Percentiles rank a stretch among this genome's conserved stretches.
phyloP scores from a whole-genome alignment of 2,329 filamentous ascomycete species.

The Stachybotrys elegans region DNA sequence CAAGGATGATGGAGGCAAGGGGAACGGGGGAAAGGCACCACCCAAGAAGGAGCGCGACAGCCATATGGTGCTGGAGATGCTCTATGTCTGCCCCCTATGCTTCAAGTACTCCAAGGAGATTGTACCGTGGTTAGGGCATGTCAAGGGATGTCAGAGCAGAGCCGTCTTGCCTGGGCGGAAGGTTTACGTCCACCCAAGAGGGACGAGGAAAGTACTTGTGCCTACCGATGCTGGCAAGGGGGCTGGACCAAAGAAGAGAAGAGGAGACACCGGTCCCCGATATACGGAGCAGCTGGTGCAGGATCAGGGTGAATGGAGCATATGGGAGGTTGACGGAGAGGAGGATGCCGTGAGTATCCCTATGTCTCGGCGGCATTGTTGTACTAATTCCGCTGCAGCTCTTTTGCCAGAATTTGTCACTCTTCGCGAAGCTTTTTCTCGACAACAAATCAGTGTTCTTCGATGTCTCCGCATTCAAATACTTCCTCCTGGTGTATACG shows the following conservation, averaged over 20 bases:
- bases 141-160: slow-evolving; percentile 49
- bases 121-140: slow-evolving; percentile 53
- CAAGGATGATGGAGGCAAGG: slow-evolving; percentile 16
- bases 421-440: slow-evolving; percentile 95
- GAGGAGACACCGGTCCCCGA: slow-evolving; percentile 27
- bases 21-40: slow-evolving; percentile 16
- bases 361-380: not conserved
- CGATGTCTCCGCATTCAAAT: slow-evolving; percentile 90
- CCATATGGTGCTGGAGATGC: slow-evolving; percentile 51
- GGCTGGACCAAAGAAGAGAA: slow-evolving; percentile 31
- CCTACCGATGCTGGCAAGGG: slow-evolving; percentile 23
- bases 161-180: slow-evolving; percentile 58
- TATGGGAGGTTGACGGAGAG: slow-evolving; percentile 92
- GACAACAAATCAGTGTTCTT: slow-evolving; percentile 99
- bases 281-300: slow-evolving; percentile 39
- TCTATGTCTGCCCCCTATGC: slow-evolving; percentile 89
- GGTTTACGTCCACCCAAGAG: slow-evolving; percentile 63
- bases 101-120: slow-evolving; percentile 81
- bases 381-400: slow-evolving; percentile 42
- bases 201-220: slow-evolving; percentile 33
- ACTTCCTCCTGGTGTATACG: slow-evolving; percentile 83
- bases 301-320: slow-evolving; percentile 70
- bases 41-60: slow-evolving; percentile 29
- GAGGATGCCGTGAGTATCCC: slow-evolving; percentile 59
- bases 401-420: slow-evolving; percentile 90